phyloP scores from a whole-genome alignment of 805 yeast species.

The Metschnikowia baotianmanensis region DNA sequence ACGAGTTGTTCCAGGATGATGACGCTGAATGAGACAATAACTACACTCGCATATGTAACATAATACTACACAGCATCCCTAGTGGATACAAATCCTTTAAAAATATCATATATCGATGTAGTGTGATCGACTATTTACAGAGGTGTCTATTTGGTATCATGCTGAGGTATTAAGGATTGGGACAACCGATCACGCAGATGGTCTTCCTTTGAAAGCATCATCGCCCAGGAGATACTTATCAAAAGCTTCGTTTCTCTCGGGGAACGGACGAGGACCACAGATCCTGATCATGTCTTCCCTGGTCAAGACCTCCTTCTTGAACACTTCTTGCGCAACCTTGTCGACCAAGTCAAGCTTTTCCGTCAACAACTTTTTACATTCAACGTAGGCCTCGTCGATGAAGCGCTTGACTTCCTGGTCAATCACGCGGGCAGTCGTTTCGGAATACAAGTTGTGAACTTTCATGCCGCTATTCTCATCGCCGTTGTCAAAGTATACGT shows the following conservation, averaged over 20 bases:
- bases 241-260: constrained; percentile 81
- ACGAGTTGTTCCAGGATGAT: constrained; percentile 21
- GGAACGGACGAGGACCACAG: constrained; percentile 76
- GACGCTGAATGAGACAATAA: too few relatives aligned
- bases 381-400: constrained; percentile 68
- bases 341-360: constrained; percentile 62
- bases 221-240: constrained; percentile 72
- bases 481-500: constrained; percentile 69
- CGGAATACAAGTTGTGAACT: constrained; percentile 84
- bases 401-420: constrained; percentile 82
- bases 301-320: constrained; percentile 72
- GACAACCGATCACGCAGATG: constrained; percentile 10
- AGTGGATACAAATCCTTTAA: too few relatives aligned
- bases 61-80: too few relatives aligned
- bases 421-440: constrained; percentile 74
- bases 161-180: background rate
- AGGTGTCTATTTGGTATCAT: constrained; percentile 1
- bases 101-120: too few relatives aligned
- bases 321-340: constrained; percentile 70
- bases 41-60: too few relatives aligned
- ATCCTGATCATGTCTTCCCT: constrained; percentile 77
- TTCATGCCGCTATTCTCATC: constrained; percentile 48
- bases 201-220: constrained; percentile 40
- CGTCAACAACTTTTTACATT: constrained; percentile 62
- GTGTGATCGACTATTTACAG: constrained; percentile 6